These are phyloP conservation scores for Saitoella complicata DNA, from an alignment of 805 yeast genomes.

Conservation along the genomic window DNA sequence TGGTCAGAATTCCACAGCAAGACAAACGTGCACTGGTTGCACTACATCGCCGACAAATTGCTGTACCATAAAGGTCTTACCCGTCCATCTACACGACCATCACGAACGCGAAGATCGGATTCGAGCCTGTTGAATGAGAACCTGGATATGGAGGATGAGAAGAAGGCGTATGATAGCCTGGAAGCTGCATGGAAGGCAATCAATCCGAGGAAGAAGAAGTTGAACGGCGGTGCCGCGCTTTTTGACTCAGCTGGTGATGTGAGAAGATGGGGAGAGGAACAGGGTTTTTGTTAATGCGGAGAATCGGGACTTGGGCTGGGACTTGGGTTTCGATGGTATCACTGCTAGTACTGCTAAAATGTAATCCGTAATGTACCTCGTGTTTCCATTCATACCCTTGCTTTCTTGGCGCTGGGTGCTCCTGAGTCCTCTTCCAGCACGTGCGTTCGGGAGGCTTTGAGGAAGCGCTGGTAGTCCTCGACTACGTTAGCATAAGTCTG, in stretches of 20 bases:
- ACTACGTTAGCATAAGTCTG: slow-evolving; percentile 55
- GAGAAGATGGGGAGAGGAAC: slow-evolving; percentile 5
- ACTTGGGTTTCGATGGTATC: not conserved
- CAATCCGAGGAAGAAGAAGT: slow-evolving; percentile 10
- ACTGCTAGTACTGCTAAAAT: not conserved
- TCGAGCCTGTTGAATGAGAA: not conserved
- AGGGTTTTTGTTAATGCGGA: not conserved
- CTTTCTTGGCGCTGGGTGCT: not conserved
- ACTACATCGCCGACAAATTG: slow-evolving; percentile 39
- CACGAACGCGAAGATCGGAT: not conserved
- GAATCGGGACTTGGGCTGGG: not conserved
- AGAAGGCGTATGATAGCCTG: slow-evolving; percentile 8
- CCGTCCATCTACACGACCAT: slow-evolving; percentile 6
- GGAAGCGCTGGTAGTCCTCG: slow-evolving; percentile 52
- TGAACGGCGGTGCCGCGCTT: slow-evolving; percentile 1
- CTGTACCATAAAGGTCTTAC: slow-evolving; percentile 25
- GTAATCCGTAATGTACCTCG: not conserved
- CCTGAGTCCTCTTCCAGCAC: not conserved
- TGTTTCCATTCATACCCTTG: not conserved
- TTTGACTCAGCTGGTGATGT: slow-evolving; percentile 5
- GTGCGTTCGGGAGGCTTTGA: not conserved
- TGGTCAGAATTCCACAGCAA: slow-evolving; percentile 33
- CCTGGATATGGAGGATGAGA: slow-evolving; percentile 2
- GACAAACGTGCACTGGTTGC: slow-evolving; percentile 50
- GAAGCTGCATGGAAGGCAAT: slow-evolving; percentile 6